Percentiles rank a stretch among this genome's conserved stretches.
phyloP scores from a whole-genome alignment of 2,329 filamentous ascomycete genomes.

The Microdochium paspali region DNA sequence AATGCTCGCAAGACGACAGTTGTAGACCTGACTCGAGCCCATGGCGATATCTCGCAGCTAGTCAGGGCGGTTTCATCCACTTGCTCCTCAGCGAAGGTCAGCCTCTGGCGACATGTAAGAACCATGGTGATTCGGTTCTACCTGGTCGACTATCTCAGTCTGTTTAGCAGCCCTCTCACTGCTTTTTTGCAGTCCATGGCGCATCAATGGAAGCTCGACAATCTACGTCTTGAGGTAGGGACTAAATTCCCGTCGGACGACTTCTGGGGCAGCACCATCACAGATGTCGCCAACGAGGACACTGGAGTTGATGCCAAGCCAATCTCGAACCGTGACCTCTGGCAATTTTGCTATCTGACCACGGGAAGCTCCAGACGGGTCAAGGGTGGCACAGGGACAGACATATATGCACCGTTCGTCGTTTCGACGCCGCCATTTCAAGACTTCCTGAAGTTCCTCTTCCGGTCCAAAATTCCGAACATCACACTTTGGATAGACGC shows the following conservation, averaged over 20 bases:
- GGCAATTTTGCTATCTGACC: not conserved
- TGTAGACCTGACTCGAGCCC: conserved; percentile 6
- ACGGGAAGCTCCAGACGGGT: not conserved
- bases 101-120: conserved; percentile 14
- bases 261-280: conserved; percentile 12
- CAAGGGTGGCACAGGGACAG: not conserved
- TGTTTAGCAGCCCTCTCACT: conserved; percentile 11
- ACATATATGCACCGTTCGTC: conserved; percentile 12
- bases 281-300: conserved; percentile 4
- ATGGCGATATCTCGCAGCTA: conserved; percentile 5
- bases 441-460: conserved; percentile 15
- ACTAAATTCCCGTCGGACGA: conserved; percentile 11
- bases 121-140: conserved; percentile 13
- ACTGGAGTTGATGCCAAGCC: conserved; percentile 5
- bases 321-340: not conserved
- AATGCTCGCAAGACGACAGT: conserved; percentile 15
- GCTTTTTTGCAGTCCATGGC: conserved; percentile 13
- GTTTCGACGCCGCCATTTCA: conserved; percentile 15
- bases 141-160: conserved; percentile 9
- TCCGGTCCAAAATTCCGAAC: conserved; percentile 6
- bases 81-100: conserved; percentile 7
- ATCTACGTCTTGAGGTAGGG: conserved; percentile 12
- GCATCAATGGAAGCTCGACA: conserved; percentile 10
- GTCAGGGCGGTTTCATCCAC: conserved; percentile 10
- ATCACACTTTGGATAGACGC: conserved; percentile 9